Evolutionary conservation across 305 asterid genomes (phyloP), one percentile per base, ranked within the genome.

Genomic region (Fraxinus floribunda): DNA sequence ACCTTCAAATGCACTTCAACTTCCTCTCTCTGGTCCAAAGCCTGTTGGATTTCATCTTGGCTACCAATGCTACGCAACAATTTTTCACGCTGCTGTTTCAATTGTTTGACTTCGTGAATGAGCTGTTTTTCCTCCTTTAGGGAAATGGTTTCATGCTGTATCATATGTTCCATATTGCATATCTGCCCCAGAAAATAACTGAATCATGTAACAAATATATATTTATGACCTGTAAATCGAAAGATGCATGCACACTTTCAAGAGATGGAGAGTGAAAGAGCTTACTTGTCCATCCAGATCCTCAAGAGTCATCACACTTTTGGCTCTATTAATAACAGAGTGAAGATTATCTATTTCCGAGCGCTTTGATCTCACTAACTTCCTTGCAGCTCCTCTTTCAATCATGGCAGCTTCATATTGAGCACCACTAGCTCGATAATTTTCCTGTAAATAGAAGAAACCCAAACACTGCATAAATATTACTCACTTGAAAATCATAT

Each of bases 21-120:
- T 90, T 91, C 92, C 76, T 82, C 95, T 85, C 89, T 89, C 83
- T 94, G 87, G 81, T 92, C 97, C 85, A 94, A 89, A 81, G 93
- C 97, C 89, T 91, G 92, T 86, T 91, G 94, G 83, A 96, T 90
- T 88, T 94, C 98, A 81, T 89, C 98, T 83, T 88, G 91, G 88
- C 91, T 93, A 44, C 98, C 98, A 81, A 91, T 88, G 86, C 89
- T 91, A 57, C 89, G 90, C 26, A 97, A 92, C 76, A 96, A 82
- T 75, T 93, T 96, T 72, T 89, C 95, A 3, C 98, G 95, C 62
- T 88, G 94, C 87, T 92, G 97, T 89, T 92, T 94, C 86, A 94
- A 85, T 85, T 89, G 98, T 86, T 94, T 96, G 85, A 96, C 93
- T 83, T 93, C 98, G 49, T 94, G 94, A 87, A 94, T 91, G 75